Conservation (phyloP, 495 filamentous ascomycete species). For the Delitschia confertaspora region DNA sequence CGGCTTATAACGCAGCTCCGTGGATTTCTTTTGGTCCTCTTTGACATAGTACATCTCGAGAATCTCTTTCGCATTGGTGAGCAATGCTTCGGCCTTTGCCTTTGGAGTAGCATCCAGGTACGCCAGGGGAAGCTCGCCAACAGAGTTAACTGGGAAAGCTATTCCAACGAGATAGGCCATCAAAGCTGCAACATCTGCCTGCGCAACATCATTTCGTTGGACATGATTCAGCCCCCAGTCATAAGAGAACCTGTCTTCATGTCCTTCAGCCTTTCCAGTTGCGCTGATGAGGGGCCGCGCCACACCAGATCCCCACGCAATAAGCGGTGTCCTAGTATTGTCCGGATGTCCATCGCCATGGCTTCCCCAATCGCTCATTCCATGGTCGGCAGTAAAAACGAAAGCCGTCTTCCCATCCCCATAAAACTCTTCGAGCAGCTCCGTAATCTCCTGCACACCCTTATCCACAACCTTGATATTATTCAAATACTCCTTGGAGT, state of each 20-base stretch:
- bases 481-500: conserved; percentile 87
- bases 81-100: conserved; percentile 75
- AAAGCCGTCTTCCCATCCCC: conserved; percentile 86
- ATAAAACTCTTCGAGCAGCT: conserved; percentile 82
- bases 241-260: conserved; percentile 83
- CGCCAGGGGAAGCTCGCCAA: conserved; percentile 80
- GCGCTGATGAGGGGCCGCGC: conserved; percentile 57
- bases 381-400: conserved; percentile 96
- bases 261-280: conserved; percentile 55
- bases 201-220: conserved; percentile 78
- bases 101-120: conserved; percentile 63
- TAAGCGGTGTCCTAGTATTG: conserved; percentile 89
- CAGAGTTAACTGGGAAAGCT: conserved; percentile 92
- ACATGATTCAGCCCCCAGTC: conserved; percentile 81
- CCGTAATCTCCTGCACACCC: conserved; percentile 73
- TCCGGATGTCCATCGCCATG: conserved; percentile 97
- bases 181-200: conserved; percentile 90
- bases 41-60: conserved; percentile 97
- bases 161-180: conserved; percentile 94
- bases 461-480: conserved; percentile 93
- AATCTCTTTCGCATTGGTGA: conserved; percentile 81
- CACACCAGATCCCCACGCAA: conserved; percentile 91
- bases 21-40: conserved; percentile 70
- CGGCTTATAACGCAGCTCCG: conserved; percentile 66
- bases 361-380: conserved; percentile 97